phyloP scores from a whole-genome alignment of 1,139 yeast species.

The Lodderomyces elongisporus region DNA sequence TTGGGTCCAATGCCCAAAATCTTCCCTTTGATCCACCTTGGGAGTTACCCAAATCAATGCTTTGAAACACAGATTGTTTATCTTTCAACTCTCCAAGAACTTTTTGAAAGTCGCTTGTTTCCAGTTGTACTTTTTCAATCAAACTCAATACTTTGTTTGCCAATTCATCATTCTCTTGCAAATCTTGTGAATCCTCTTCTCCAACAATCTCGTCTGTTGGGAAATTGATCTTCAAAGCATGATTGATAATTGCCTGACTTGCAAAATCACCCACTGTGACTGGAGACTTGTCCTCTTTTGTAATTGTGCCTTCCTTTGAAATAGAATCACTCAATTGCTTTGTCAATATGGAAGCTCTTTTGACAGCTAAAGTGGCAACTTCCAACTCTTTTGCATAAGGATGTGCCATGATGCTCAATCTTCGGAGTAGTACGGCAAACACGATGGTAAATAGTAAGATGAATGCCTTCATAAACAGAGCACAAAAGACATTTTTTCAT shows the following conservation, averaged over 20 bases:
- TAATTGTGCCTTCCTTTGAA: constrained; percentile 57
- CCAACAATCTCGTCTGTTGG: constrained; percentile 88
- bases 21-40: constrained; percentile 75
- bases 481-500: no score
- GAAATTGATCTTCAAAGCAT: constrained; percentile 73
- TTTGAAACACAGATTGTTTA: constrained; percentile 49
- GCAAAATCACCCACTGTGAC: constrained; percentile 97
- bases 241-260: constrained; percentile 88
- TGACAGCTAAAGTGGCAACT: constrained; percentile 85
- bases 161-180: constrained; percentile 45
- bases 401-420: no score
- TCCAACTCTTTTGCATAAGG: constrained; percentile 47
- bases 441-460: constrained; percentile 3
- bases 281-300: constrained; percentile 87
- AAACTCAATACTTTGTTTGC: constrained; percentile 41
- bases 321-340: constrained; percentile 67
- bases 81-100: constrained; percentile 40
- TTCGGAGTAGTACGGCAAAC: constrained; percentile 4
- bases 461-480: constrained; percentile 1
- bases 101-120: constrained; percentile 20
- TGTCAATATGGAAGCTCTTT: constrained; percentile 77
- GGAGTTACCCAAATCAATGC: constrained; percentile 76
- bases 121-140: constrained; percentile 40
- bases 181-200: constrained; percentile 78
- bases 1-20: constrained; percentile 97